These are phyloP conservation scores for Juncus inflexus DNA, from an alignment of 176 grass and related monocot species.

Conservation along the genomic window DNA sequence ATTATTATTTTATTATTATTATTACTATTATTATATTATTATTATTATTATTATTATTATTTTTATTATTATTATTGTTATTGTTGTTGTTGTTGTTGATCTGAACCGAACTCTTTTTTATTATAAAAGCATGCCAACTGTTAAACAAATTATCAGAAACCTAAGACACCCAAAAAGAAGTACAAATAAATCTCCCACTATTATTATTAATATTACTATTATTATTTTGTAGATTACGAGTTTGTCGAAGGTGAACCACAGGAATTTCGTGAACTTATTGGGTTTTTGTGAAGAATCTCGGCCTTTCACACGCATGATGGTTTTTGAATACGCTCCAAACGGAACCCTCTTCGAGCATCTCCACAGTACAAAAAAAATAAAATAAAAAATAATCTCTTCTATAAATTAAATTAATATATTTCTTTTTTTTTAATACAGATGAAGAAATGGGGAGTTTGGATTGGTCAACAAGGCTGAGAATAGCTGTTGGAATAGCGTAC, in stretches of 20 bases:
- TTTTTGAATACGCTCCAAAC: constrained; percentile 91
- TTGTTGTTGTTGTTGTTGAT: too few species aligned
- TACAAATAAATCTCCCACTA: too few species aligned
- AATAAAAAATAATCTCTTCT: not conserved
- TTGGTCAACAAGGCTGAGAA: constrained; percentile 59
- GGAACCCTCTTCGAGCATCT: constrained; percentile 91
- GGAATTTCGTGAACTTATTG: constrained; percentile 87
- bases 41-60: too few species aligned
- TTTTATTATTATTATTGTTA: too few species aligned
- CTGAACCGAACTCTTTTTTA: too few species aligned
- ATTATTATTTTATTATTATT: too few species aligned
- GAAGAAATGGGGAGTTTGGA: constrained; percentile 70
- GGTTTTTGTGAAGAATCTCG: constrained; percentile 79
- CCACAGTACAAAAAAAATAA: constrained; percentile 37
- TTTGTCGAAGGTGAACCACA: constrained; percentile 78
- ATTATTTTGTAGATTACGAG: constrained; percentile 51
- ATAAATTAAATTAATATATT: constrained; percentile 4
- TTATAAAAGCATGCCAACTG: too few species aligned
- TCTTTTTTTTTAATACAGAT: constrained; percentile 34
- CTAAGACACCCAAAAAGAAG: too few species aligned
- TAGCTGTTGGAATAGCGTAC: constrained; percentile 69
- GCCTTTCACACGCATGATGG: constrained; percentile 96
- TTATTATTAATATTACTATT: not conserved
- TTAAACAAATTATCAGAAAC: too few species aligned
- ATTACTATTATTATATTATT: too few species aligned